Base-by-base conservation (phyloP, 75 land plant genomes). In the Isoetes taiwanensis region DNA sequence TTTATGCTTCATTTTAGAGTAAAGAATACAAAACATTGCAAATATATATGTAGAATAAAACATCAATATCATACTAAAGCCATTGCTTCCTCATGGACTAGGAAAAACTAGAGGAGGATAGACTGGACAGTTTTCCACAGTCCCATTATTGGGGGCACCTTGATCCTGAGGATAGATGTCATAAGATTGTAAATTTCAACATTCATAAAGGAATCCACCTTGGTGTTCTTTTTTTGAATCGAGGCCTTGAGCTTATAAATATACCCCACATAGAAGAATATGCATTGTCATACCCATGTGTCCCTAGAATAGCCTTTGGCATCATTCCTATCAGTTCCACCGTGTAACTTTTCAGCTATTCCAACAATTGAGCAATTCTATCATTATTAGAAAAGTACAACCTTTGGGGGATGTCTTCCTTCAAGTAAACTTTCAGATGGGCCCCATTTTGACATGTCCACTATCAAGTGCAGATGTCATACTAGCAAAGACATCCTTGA, bases 261-360 rank as follows among this genome's bases (percentile, higher is more conserved):
- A 91, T 83, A 24, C 85, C 75, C 58, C 89, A 73, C 97, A 91
- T 91, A 2, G 97, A 91, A 54, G 77, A 78, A 41, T 66, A 61
- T 19, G 75, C 69, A 68, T 91, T 91, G 41, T 91, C 97, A 64
- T 91, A 91, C 0, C 97, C 97, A 72, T 91, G 97, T 16, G 88
- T 72, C 14, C 95, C 97, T 46, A 85, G 94, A 69, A 93, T 86
- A 50, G 78, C 78, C 5, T 57, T 53, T 19, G 50, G 28, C 46
- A 59, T 64, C 3, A 74, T 54, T 17, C 80, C 69, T 54, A 65
- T 81, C 70, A 43, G 64, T 60, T 84, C 83, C 37, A 91, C 74
- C 72, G 77, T 83, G 65, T 73, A 91, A 31, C 80, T 83, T 60
- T 91, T 71, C 83, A 30, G 79, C 43, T 41, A 91, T 54, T 41